Base-by-base conservation (phyloP, 441 rosid genomes). In the Manihot esculenta region DNA sequence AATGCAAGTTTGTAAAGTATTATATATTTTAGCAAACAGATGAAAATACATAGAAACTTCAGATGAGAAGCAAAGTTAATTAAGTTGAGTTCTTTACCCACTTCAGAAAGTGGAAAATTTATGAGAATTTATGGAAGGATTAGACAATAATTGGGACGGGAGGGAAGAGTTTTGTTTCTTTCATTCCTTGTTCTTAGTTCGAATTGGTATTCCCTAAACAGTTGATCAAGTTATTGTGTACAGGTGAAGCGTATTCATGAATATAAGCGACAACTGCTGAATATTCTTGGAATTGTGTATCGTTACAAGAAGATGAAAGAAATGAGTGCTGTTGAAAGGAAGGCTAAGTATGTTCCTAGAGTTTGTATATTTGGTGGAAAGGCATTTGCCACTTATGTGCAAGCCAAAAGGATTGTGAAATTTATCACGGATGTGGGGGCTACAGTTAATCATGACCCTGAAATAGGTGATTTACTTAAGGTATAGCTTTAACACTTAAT, bases 281-380 rank as follows among this genome's bases (percentile, higher is more conserved):
- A 94, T 63, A 88, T 94, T 70, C 79, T 92, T 69, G 99, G 99
- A 60, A 89, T 94, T 56, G 97, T 90, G 62, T 84, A 87, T 72
- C 97, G 97, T 53, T 94, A 94, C 92, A 94, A 90, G 87, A 80
- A 83, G 86, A 92, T 94, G 97, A 94, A 94, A 79, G 98, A 91
- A 83, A 87, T 89, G 96, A 88, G 72, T 77, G 81, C 85, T 20
- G 80, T 64, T n/a, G 94, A 92, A 78, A 90, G 98, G 80, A 82
- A 76, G 71, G 77, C 77, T 33, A 83, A 77, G 64, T 94, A 75
- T 74, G 92, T 79, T 58, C 97, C 99, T 3, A 87, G 99, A 80
- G 98, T 92, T 74, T 94, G 99, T 79, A 88, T 94, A 80, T 92
- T 94, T 78, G 99, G 98, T 12, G 99, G 99, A 11, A 94, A 94